phyloP scores from a whole-genome alignment of 495 filamentous ascomycete species.

The Terfezia boudieri region DNA sequence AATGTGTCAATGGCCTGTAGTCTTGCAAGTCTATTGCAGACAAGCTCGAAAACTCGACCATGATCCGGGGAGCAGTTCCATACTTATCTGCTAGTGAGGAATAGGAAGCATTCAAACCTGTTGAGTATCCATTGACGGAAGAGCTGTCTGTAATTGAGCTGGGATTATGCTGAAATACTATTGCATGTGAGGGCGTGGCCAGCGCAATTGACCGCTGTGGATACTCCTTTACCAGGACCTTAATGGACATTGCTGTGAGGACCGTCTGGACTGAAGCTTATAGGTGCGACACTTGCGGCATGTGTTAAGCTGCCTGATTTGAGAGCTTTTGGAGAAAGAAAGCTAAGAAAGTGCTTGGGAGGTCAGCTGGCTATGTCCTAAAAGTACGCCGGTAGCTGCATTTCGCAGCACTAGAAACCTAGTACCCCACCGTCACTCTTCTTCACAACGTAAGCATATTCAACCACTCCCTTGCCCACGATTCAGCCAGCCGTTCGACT shows the following conservation, averaged over 20 bases:
- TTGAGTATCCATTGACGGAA: conserved; percentile 28
- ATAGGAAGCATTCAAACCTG: background rate
- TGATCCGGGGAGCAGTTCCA: conserved; percentile 36
- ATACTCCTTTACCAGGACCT: conserved; percentile 48
- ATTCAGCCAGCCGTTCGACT: too few relatives aligned
- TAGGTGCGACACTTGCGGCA: too few relatives aligned
- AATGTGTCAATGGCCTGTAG: conserved; percentile 46
- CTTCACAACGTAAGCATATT: too few relatives aligned
- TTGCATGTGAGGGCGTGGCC: conserved; percentile 48
- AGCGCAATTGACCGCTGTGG: conserved; percentile 72
- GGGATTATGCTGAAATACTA: conserved; percentile 60
- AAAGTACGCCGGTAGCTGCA: too few relatives aligned
- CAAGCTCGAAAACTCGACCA: conserved; percentile 62
- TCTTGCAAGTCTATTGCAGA: conserved; percentile 43
- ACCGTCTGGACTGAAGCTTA: too few relatives aligned
- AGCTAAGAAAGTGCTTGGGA: too few relatives aligned
- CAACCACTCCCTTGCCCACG: too few relatives aligned
- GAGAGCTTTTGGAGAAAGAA: too few relatives aligned
- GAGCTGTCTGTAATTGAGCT: conserved; percentile 20
- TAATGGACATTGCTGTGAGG: conserved; percentile 26
- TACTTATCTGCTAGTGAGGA: conserved; percentile 20
- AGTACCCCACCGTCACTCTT: too few relatives aligned
- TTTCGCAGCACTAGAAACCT: too few relatives aligned
- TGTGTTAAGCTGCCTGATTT: too few relatives aligned
- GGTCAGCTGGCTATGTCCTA: too few relatives aligned